Base-by-base conservation (phyloP, 169 alveolate species). In the Eimeria acervulina region DNA sequence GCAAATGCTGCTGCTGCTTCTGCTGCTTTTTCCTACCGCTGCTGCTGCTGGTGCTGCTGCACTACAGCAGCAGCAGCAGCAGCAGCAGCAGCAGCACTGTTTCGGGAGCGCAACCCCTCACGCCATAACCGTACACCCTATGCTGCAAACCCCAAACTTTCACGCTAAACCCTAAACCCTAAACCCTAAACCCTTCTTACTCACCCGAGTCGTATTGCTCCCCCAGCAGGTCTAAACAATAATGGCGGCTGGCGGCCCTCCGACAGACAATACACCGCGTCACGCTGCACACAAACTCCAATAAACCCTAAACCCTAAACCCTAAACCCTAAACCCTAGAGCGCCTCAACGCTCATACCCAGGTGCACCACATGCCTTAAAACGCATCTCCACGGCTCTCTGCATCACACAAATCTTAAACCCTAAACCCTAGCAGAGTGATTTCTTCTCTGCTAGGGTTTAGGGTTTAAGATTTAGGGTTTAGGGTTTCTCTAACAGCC, bases 351-450 rank as follows among this genome's bases (percentile, higher is more conserved):
- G n/a, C n/a, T 55, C 15, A 55, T 17, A 17, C 68, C 68, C 21
- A 52, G 66, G 26, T 52, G 10, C 66, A 13, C 4, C 5, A 15
- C 6, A 15, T 28, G 51, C 15, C 6, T 28, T 68, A 28, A 31
- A 28, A 26, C 17, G 47, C 36, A 28, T 8, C 44, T 74, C 4
- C 85, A 74, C 44, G 8, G 44, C 44, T 17, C 17, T 36, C 44
- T 47, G 17, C 21, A n/a, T 21, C 21, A 47, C 26, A 28, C 21
- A 74, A 7, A 74, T 36, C n/a, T n/a, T n/a, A 74, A 36, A 40
- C 85, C 44, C 59, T 40, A 2, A 66, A 66, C 36, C 31, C 76
- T 66, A 17, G 80, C 95, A 95, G 47, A 36, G 97, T 95, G 40
- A 88, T 51, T 10, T 51, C 59, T 51, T 51, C 2, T 51, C 15